phyloP scores from a whole-genome alignment of 305 asterid genomes.

The Andrographis paniculata region DNA sequence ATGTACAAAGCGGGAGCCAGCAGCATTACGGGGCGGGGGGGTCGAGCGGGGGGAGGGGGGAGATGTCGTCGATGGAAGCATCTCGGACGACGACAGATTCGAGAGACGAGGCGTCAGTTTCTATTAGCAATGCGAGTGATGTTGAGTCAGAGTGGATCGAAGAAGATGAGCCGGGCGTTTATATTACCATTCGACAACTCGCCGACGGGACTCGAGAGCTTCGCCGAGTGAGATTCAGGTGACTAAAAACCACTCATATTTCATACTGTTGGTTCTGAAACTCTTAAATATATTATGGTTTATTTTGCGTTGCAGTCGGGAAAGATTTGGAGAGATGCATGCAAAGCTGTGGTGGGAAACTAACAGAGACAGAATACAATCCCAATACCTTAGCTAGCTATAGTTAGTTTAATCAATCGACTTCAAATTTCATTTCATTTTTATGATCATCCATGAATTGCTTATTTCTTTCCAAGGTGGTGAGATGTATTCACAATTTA shows the following conservation, averaged over 20 bases:
- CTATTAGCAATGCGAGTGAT: slow-evolving; percentile 93
- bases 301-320: slow-evolving; percentile 47
- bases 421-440: neutral
- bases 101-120: slow-evolving; percentile 81
- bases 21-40: slow-evolving; percentile 48
- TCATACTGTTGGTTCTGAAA: neutral
- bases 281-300: no score
- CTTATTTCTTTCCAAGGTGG: no score
- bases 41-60: slow-evolving; percentile 41
- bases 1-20: slow-evolving; percentile 30
- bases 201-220: slow-evolving; percentile 92
- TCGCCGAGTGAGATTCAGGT: slow-evolving; percentile 98
- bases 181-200: slow-evolving; percentile 86
- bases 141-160: slow-evolving; percentile 95
- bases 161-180: slow-evolving; percentile 96
- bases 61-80: slow-evolving; percentile 58
- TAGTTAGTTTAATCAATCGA: neutral
- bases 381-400: slow-evolving; percentile 72
- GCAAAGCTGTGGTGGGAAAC: slow-evolving; percentile 99
- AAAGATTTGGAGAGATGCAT: slow-evolving; percentile 77
- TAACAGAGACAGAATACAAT: slow-evolving; percentile 91
- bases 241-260: neutral
- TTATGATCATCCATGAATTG: neutral
- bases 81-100: slow-evolving; percentile 81
- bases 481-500: no score